Conservation (phyloP, 176 grass and related monocot species). For the Eleusine coracana region DNA sequence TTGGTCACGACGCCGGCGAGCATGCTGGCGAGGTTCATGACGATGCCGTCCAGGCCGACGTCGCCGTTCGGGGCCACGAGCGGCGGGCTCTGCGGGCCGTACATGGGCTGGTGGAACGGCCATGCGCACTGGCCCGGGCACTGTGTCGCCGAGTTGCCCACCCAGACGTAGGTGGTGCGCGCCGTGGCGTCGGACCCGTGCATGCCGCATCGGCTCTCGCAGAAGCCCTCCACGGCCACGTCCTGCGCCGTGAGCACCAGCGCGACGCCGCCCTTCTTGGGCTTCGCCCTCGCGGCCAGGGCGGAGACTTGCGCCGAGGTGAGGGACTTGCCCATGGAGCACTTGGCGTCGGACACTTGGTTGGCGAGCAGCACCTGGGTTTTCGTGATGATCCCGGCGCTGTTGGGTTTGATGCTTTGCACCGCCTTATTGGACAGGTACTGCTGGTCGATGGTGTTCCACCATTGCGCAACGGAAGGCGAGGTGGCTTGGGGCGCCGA, state of each 20-base stretch:
- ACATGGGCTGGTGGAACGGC: conserved; percentile 77
- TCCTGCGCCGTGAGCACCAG: conserved; percentile 67
- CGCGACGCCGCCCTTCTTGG: conserved; percentile 43
- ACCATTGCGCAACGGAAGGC: conserved; percentile 70
- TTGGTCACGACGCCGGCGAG: conserved; percentile 67
- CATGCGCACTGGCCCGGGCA: conserved; percentile 82
- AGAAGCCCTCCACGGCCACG: conserved; percentile 69
- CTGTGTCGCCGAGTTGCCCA: conserved; percentile 66
- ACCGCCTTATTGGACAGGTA: conserved; percentile 64
- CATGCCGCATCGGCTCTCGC: conserved; percentile 56
- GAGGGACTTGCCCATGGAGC: conserved; percentile 69
- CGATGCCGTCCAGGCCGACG: conserved; percentile 64
- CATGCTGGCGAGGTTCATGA: conserved; percentile 73
- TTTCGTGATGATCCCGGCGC: not conserved
- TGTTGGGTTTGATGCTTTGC: not conserved
- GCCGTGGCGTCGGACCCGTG: conserved; percentile 61
- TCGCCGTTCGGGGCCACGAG: conserved; percentile 71
- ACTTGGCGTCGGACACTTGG: conserved; percentile 48
- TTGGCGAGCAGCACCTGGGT: conserved; percentile 45
- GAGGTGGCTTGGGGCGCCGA: conserved; percentile 18
- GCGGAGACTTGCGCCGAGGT: conserved; percentile 53
- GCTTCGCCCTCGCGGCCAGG: conserved; percentile 35
- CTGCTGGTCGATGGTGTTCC: conserved; percentile 63
- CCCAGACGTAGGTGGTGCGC: conserved; percentile 55
- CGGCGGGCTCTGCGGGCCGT: conserved; percentile 64